These are phyloP conservation scores for Nephelium lappaceum DNA, from an alignment of 345 rosid genomes.

Conservation along the genomic window DNA sequence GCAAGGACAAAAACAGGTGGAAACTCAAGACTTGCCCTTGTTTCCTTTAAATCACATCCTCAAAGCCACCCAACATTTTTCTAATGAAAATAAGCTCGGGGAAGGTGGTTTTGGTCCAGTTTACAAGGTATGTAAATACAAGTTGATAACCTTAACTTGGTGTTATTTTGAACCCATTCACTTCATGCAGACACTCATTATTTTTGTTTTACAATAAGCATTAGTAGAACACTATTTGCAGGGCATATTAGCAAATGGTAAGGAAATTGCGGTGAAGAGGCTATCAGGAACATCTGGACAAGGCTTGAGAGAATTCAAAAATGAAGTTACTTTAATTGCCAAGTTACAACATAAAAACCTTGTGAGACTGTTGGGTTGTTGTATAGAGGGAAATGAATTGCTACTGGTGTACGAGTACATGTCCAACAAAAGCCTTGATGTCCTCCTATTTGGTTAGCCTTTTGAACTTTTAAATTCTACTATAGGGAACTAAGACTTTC, in stretches of 20 bases:
- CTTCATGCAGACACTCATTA: background rate
- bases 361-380: conserved; percentile 29
- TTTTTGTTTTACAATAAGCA: background rate
- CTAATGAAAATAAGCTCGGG: conserved; percentile 38
- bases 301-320: conserved; percentile 31
- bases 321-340: conserved; percentile 24
- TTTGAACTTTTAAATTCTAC: background rate
- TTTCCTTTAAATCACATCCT: conserved; percentile 21
- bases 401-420: conserved; percentile 30
- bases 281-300: conserved; percentile 29
- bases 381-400: conserved; percentile 26
- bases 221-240: background rate
- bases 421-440: conserved; percentile 33
- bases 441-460: conserved; percentile 26
- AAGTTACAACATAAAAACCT: conserved; percentile 32
- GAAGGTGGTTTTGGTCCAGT: conserved; percentile 50
- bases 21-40: conserved; percentile 18
- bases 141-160: background rate
- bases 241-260: conserved; percentile 15
- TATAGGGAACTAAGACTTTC: too few relatives aligned
- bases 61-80: conserved; percentile 30
- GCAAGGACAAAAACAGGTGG: conserved; percentile 5
- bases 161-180: too few relatives aligned
- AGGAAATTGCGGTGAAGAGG: conserved; percentile 22
- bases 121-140: conserved; percentile 32